Percentiles rank a stretch among this genome's conserved stretches.
Evolutionary conservation across 106 monocot species (phyloP).

Genomic region (Iris macrosiphon): DNA sequence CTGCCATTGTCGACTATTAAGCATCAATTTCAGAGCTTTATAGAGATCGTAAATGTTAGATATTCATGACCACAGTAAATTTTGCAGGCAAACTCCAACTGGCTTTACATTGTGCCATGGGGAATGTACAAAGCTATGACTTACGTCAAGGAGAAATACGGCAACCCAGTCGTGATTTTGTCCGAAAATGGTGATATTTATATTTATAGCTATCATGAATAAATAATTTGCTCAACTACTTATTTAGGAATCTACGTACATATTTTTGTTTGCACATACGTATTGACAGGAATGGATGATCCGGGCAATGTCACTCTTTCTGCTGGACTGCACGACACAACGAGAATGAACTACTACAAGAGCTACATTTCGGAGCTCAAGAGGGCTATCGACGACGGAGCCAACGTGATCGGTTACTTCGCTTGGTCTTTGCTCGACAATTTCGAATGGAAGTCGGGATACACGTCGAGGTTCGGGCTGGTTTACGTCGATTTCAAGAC

Average conservation of each 20-base stretch:
- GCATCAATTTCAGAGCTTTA: no score
- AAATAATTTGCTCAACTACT: no score
- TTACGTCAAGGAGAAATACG: constrained; percentile 68
- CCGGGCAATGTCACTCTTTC: constrained; percentile 59
- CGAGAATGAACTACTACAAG: constrained; percentile 53
- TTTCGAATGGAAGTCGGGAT: constrained; percentile 67
- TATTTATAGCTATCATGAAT: no score
- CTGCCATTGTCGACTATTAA: no score
- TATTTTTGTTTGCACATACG: neutral
- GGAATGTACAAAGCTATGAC: constrained; percentile 91
- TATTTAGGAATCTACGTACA: no score
- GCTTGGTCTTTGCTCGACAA: constrained; percentile 81
- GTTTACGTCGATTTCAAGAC: constrained; percentile 61
- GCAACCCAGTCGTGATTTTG: constrained; percentile 70
- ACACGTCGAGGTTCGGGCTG: constrained; percentile 61
- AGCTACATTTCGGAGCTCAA: constrained; percentile 63
- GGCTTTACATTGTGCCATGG: constrained; percentile 99
- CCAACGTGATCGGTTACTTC: constrained; percentile 66
- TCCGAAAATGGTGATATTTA: constrained; percentile 77
- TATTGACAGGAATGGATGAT: constrained; percentile 64
- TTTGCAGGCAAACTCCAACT: constrained; percentile 73
- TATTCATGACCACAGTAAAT: neutral
- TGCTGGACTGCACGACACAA: constrained; percentile 38
- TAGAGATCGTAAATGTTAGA: no score
- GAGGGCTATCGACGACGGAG: constrained; percentile 68